These are phyloP conservation scores for Sclerotiophoma versabilis DNA, from an alignment of 2,329 filamentous ascomycete genomes.

Conservation along the genomic window DNA sequence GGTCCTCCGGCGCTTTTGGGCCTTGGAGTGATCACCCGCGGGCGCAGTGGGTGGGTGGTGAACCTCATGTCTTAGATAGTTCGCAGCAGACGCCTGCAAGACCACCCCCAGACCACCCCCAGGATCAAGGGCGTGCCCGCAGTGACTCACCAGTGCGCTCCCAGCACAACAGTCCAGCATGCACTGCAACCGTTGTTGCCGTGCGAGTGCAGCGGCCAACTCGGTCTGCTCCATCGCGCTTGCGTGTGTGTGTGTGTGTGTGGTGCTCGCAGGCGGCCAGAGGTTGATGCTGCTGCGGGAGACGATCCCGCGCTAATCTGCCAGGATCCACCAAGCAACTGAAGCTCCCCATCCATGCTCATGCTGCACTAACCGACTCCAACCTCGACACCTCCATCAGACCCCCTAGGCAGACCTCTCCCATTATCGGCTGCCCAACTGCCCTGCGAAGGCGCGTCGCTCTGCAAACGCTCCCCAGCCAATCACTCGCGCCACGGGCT, in stretches of 20 bases:
- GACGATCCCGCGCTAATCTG: constrained; percentile 27
- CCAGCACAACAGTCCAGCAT: not conserved
- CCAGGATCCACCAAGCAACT: constrained; percentile 2
- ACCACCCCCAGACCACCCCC: constrained; percentile 2
- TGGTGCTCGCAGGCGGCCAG: constrained; percentile 2
- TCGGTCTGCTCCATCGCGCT: not conserved
- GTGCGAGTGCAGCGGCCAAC: constrained; percentile 18
- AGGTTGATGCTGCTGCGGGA: constrained; percentile 23
- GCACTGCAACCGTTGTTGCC: not conserved
- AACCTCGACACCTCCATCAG: constrained; percentile 15
- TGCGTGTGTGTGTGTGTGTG: constrained; percentile 10
- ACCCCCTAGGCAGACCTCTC: constrained; percentile 1
- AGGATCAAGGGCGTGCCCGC: constrained; percentile 28
- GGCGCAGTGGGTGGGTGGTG: constrained; percentile 19
- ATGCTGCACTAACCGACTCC: constrained; percentile 13
- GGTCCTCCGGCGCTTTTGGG: constrained; percentile 13
- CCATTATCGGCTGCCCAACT: not conserved
- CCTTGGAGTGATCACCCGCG: constrained; percentile 19
- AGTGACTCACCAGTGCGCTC: constrained; percentile 37
- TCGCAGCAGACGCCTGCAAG: constrained; percentile 15
- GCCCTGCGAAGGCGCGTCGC: constrained; percentile 14
- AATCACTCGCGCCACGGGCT: constrained; percentile 39
- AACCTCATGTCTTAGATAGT: constrained; percentile 20
- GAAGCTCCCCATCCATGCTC: not conserved
- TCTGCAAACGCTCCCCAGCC: constrained; percentile 24